Percentiles rank a stretch among this genome's conserved stretches.
These are phyloP conservation scores for Sugiyamaella qingdaonensis DNA, from an alignment of 805 yeast genomes.

Conservation along the genomic window DNA sequence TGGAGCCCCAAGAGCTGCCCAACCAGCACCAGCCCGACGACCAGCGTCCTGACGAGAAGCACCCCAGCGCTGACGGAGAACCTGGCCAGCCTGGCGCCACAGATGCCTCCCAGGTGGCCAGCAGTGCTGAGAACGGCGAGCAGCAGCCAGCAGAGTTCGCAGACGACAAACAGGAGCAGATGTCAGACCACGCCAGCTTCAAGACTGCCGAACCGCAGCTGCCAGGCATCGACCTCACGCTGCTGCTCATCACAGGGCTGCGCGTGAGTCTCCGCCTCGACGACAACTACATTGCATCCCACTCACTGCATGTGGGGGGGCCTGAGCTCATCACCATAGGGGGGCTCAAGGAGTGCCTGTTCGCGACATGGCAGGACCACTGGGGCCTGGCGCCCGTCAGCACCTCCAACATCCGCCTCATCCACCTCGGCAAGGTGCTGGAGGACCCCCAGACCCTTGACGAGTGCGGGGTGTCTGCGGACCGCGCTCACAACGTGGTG, in stretches of 20 bases:
- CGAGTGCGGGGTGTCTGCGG: constrained; percentile 19
- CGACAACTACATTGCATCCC: constrained; percentile 16
- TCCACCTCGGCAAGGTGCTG: constrained; percentile 32
- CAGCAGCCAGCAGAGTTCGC: background rate
- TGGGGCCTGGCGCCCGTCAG: constrained; percentile 24
- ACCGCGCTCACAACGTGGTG: constrained; percentile 25
- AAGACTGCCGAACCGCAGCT: background rate
- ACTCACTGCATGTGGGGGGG: constrained; percentile 18
- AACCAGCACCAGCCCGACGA: background rate
- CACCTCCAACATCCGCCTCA: constrained; percentile 25
- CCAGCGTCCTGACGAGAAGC: too few species aligned
- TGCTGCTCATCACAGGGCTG: constrained; percentile 24
- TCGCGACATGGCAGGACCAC: constrained; percentile 23
- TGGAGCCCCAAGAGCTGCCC: background rate
- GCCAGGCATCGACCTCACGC: constrained; percentile 17
- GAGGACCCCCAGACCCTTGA: constrained; percentile 23
- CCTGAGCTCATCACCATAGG: constrained; percentile 21
- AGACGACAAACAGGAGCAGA: background rate
- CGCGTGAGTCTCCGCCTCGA: constrained; percentile 19
- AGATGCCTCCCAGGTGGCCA: too few species aligned
- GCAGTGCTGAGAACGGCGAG: too few species aligned
- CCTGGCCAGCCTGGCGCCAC: too few species aligned
- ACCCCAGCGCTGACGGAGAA: too few species aligned
- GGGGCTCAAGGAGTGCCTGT: constrained; percentile 20
- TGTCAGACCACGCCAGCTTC: background rate